Base-by-base conservation (phyloP, 2,329 filamentous ascomycete genomes). In the Neoscytalidium dimidiatum region DNA sequence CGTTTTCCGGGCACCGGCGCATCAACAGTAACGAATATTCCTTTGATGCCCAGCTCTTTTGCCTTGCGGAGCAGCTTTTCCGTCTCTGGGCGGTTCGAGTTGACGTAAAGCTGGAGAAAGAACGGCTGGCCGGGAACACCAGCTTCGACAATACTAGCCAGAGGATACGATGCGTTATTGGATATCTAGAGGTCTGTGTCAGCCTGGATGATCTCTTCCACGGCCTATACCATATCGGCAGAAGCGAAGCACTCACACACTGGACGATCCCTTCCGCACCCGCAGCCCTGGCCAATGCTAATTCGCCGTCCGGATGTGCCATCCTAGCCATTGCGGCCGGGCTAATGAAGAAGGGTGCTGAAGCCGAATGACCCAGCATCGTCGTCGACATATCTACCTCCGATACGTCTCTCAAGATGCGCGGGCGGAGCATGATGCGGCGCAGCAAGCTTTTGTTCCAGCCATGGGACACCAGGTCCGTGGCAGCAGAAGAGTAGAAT, bases 261-360 rank as follows among this genome's bases (percentile, higher is more conserved):
- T 74, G 71, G 63, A 76, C 74, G 14, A 73, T 71, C 2, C 75
- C 75, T 44, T 75, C 74, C 4, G 71, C 65, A 9, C 76, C 72
- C 3, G 76, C 75, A 8, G 74, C 76, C 41, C 71, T 69, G 3
- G 76, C 71, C 67, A 79, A 71, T 19, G 76, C 75, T 33, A 72
- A 70, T 53, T 79, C 77, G 2, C 75, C 77, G 29, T 71, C 75
- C 13, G 71, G 58, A 53, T 79, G 74, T 1, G 74, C 74, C 1
- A 75, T 70, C 13, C 74, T 74, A 28, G 77, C 70, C 1, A 74
- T 76, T 0, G 77, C 77, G 69, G 77, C 77, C 0, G 77, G 77
- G 0, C 73, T 74, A 46, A 80, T 74, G 66, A 79, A 79, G 64
- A 80, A 77, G 0, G 78, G 78, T 35, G 77, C 73, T 3, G 66